Percentiles rank a stretch among this genome's conserved stretches.
Conservation (phyloP, 2,329 filamentous ascomycete species). For the Hypoxylon sp. region DNA sequence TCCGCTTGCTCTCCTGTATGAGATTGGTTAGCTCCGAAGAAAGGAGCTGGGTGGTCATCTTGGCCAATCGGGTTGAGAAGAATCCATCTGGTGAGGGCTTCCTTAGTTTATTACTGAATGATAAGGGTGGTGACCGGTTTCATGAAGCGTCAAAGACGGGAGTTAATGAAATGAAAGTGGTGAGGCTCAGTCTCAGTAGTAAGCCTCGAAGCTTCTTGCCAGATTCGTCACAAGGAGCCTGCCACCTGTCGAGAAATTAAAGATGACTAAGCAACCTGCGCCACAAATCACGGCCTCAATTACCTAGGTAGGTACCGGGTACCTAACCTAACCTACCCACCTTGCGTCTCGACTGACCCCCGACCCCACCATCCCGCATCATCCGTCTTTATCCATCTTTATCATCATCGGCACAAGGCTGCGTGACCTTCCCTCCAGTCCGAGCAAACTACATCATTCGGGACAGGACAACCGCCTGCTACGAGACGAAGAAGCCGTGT, state of each 20-base stretch:
- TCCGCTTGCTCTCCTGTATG: constrained; percentile 95
- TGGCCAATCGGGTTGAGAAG: constrained; percentile 54
- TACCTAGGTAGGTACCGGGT: no score
- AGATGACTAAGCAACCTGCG: constrained; percentile 38
- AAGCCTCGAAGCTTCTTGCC: constrained; percentile 51
- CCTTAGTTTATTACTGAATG: constrained; percentile 1
- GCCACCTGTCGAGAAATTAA: constrained; percentile 14
- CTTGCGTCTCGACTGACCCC: constrained; percentile 37
- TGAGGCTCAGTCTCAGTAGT: constrained; percentile 3
- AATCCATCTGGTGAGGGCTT: constrained; percentile 46
- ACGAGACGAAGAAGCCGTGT: background rate
- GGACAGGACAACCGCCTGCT: constrained; percentile 1
- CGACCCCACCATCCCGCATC: constrained; percentile 51
- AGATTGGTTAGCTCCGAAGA: constrained; percentile 90
- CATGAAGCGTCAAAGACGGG: constrained; percentile 3
- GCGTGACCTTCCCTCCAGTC: constrained; percentile 11
- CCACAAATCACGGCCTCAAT: background rate
- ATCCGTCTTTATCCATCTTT: constrained; percentile 25
- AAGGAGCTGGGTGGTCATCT: constrained; percentile 92
- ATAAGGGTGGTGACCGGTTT: constrained; percentile 3
- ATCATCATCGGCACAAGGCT: constrained; percentile 27
- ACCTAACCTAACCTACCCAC: background rate
- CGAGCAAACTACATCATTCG: background rate
- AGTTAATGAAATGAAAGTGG: constrained; percentile 6
- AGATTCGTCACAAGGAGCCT: constrained; percentile 47